Evolutionary conservation across 2,329 filamentous ascomycete genomes (phyloP).

Genomic region (Metarhizium anisopliae): DNA sequence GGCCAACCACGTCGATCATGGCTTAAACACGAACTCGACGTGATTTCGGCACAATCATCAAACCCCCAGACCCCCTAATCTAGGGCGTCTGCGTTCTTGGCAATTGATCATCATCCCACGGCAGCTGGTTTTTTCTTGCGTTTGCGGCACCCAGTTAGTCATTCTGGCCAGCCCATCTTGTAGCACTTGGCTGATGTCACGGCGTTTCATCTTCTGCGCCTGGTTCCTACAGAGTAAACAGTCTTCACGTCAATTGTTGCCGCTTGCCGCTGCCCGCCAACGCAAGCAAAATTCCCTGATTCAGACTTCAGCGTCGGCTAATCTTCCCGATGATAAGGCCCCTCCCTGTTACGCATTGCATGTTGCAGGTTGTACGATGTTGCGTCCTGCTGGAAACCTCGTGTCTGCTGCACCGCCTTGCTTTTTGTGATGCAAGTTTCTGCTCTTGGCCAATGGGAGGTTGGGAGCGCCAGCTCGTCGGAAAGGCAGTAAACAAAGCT

Average conservation of each 20-base stretch:
- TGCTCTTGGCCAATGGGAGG: background rate
- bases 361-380: no score
- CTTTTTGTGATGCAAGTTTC: constrained; percentile 14
- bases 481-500: no score
- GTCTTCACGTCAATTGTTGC: no score
- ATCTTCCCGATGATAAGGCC: background rate
- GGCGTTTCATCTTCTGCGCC: background rate
- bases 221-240: no score
- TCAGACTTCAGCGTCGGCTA: background rate
- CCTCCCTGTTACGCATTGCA: no score
- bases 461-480: background rate
- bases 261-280: no score
- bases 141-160: background rate
- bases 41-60: background rate
- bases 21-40: background rate
- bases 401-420: background rate
- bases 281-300: background rate
- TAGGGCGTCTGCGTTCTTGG: background rate
- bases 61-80: background rate
- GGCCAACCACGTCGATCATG: background rate
- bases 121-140: no score
- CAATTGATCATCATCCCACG: background rate
- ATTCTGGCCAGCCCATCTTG: background rate
- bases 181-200: background rate
- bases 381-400: background rate